phyloP scores from a whole-genome alignment of 1,139 yeast species.

The Magnusiomyces sp. region DNA sequence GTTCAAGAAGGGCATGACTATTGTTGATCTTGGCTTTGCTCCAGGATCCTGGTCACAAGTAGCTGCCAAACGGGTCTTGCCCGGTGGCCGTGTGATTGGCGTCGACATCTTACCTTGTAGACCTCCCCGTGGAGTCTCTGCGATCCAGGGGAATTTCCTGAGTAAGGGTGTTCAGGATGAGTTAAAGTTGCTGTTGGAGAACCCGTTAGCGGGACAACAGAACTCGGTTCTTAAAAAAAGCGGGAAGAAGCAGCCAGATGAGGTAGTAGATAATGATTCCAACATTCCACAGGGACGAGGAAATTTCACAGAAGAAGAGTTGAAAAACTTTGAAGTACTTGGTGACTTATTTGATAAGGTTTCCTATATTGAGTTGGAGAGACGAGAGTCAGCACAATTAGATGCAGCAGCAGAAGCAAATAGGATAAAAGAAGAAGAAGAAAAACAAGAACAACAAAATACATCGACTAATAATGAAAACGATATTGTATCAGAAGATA shows the following conservation, averaged over 20 bases:
- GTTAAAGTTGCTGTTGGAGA: constrained; percentile 46
- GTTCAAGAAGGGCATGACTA: constrained; percentile 48
- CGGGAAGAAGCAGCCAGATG: constrained; percentile 30
- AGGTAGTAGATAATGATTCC: constrained; percentile 13
- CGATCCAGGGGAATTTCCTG: constrained; percentile 80
- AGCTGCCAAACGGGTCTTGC: constrained; percentile 50
- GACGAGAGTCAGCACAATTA: constrained; percentile 1
- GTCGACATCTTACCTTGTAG: constrained; percentile 70
- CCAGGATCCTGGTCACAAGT: constrained; percentile 97
- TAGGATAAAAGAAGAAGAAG: constrained; percentile 2
- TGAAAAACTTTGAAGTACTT: not conserved
- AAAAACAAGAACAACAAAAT: not conserved
- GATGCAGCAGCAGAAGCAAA: no score
- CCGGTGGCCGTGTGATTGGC: constrained; percentile 66
- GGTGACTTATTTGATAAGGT: not conserved
- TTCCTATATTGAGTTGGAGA: constrained; percentile 19
- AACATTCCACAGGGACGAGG: constrained; percentile 1
- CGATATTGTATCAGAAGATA: no score
- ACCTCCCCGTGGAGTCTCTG: constrained; percentile 73
- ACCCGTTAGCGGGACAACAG: constrained; percentile 26
- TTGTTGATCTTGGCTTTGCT: constrained; percentile 85
- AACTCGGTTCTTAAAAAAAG: constrained; percentile 22
- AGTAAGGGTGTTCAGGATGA: constrained; percentile 56
- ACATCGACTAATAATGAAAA: no score
- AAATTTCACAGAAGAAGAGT: not conserved